Evolutionary conservation across 2,329 filamentous ascomycete genomes (phyloP).

Genomic region (Venturia pyrina): DNA sequence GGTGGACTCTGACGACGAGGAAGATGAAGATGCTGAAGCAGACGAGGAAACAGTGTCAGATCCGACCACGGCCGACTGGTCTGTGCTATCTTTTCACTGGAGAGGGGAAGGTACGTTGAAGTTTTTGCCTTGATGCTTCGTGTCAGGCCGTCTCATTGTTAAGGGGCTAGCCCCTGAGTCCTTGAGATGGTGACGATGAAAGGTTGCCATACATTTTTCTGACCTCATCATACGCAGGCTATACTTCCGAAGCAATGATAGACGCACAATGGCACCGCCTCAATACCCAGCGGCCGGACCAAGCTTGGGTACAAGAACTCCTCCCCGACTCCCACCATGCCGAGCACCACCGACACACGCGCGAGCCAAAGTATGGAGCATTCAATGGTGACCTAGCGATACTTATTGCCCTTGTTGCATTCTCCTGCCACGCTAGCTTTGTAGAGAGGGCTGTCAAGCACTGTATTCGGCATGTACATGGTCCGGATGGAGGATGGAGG

Average conservation of each 20-base stretch:
- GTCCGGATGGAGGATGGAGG: conserved; percentile 7
- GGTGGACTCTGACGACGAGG: not conserved
- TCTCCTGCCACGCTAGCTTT: not conserved
- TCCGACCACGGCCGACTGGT: conserved; percentile 1
- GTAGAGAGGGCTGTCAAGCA: not conserved
- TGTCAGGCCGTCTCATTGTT: not conserved
- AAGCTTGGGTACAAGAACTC: conserved; percentile 11
- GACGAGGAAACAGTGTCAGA: not conserved
- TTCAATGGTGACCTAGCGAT: conserved; percentile 12
- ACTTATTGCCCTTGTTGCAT: conserved; percentile 12
- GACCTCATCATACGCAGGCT: not conserved
- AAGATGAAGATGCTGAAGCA: conserved; percentile 9
- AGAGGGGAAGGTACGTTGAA: not conserved
- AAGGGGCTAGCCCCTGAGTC: not conserved
- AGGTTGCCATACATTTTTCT: not conserved
- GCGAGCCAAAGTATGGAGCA: conserved; percentile 7
- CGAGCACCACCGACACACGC: not conserved
- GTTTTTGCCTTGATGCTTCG: not conserved
- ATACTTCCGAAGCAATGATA: conserved; percentile 9
- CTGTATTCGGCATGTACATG: not conserved
- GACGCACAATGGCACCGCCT: not conserved
- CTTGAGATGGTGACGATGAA: not conserved
- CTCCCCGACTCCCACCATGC: conserved; percentile 9
- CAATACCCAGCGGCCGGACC: conserved; percentile 10
- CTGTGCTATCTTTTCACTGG: conserved; percentile 7